phyloP scores from a whole-genome alignment of 2,329 filamentous ascomycete genomes.

The Fusarium mangiferae region DNA sequence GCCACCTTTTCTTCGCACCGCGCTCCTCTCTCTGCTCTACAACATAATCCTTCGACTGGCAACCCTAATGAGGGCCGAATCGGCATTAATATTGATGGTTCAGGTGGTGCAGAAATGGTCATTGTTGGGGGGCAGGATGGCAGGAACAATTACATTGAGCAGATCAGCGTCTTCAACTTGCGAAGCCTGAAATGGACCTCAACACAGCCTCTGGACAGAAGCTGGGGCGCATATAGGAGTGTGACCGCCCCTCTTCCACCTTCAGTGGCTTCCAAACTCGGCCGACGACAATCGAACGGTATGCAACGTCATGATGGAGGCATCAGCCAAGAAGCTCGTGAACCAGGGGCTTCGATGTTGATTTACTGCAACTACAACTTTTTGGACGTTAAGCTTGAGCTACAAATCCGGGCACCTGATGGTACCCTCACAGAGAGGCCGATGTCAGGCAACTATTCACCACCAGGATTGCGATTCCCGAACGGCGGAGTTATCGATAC shows the following conservation, averaged over 20 bases:
- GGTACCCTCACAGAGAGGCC: slow-evolving; percentile 85
- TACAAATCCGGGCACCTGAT: slow-evolving; percentile 88
- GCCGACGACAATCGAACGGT: slow-evolving; percentile 62
- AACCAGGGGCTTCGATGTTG: slow-evolving; percentile 79
- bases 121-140: slow-evolving; percentile 97
- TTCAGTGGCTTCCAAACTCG: slow-evolving; percentile 72
- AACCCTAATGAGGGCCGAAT: slow-evolving; percentile 89
- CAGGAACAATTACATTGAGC: slow-evolving; percentile 98
- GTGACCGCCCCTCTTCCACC: slow-evolving; percentile 87
- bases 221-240: slow-evolving; percentile 95
- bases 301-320: slow-evolving; percentile 56
- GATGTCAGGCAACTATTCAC: slow-evolving; percentile 88
- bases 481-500: slow-evolving; percentile 96
- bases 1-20: slow-evolving; percentile 86
- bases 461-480: slow-evolving; percentile 92
- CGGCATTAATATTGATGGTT: slow-evolving; percentile 88
- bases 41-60: slow-evolving; percentile 86
- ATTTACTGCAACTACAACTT: slow-evolving; percentile 99
- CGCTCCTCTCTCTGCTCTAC: slow-evolving; percentile 85
- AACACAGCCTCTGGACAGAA: slow-evolving; percentile 86
- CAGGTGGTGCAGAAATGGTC: slow-evolving; percentile 95
- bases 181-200: slow-evolving; percentile 95
- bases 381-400: slow-evolving; percentile 92
- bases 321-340: slow-evolving; percentile 64
- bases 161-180: slow-evolving; percentile 98